These are phyloP conservation scores for Trichoderma sp. DNA, from an alignment of 2,329 filamentous ascomycete genomes.

Conservation along the genomic window DNA sequence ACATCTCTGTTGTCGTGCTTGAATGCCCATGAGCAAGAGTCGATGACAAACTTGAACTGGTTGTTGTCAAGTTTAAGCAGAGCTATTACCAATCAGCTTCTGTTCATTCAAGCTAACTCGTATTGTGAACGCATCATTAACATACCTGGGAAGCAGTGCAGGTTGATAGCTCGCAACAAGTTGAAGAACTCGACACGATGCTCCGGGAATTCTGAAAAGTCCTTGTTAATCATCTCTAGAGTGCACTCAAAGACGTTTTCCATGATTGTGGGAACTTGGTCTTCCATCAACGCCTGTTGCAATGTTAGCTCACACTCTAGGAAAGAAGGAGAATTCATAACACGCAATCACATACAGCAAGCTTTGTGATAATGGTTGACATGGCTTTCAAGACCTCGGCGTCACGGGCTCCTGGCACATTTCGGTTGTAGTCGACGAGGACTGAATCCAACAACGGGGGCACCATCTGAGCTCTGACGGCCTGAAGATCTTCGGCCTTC, in stretches of 20 bases:
- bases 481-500: slow-evolving; percentile 93
- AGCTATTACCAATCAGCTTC: slow-evolving; percentile 46
- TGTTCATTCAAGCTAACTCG: not conserved
- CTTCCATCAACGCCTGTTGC: slow-evolving; percentile 84
- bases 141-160: slow-evolving; percentile 87
- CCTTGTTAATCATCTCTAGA: slow-evolving; percentile 99
- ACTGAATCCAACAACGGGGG: slow-evolving; percentile 94
- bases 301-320: slow-evolving; percentile 19
- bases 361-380: slow-evolving; percentile 94
- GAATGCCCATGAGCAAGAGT: slow-evolving; percentile 99
- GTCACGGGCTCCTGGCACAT: slow-evolving; percentile 92
- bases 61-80: slow-evolving; percentile 91
- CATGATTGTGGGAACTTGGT: slow-evolving; percentile 96
- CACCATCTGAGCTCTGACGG: slow-evolving; percentile 91
- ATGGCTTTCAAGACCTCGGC: slow-evolving; percentile 96
- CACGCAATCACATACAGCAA: slow-evolving; percentile 74
- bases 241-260: slow-evolving; percentile 99
- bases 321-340: not conserved
- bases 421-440: slow-evolving; percentile 93
- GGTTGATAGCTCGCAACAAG: slow-evolving; percentile 89
- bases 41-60: slow-evolving; percentile 99
- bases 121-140: slow-evolving; percentile 3
- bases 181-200: slow-evolving; percentile 99
- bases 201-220: slow-evolving; percentile 98
- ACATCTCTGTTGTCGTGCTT: slow-evolving; percentile 99